Base-by-base conservation (phyloP, 2,329 filamentous ascomycete genomes). In the Phialophora macrospora region DNA sequence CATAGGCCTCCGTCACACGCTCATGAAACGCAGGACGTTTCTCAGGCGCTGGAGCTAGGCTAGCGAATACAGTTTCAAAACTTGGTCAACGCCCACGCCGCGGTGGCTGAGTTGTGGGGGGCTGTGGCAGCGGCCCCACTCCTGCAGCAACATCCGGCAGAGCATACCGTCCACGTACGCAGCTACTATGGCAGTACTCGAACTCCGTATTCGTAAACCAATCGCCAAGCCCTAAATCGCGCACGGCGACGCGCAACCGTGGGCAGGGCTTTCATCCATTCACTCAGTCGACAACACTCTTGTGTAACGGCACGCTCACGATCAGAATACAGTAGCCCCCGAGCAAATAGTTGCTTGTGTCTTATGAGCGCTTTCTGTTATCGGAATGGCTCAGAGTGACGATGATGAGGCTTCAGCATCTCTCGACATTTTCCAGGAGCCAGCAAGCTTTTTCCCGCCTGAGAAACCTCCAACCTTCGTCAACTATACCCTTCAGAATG, bases 391-490 rank as follows among this genome's bases (percentile, higher is more conserved):
- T 26, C 34, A 57, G n/a, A 62, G 64, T 34, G 66, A 70, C 34
- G 58, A 69, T 34, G 78, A 76, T 44, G 72, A 75, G 55, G 72
- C 58, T 28, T 68, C 81, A 60, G 79, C 80, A 26, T 74, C 75
- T 7, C 75, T 76, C 65, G 80, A 80, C 74, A 81, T 96, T 70
- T 96, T 97, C 81, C 80, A 89, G 61, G 93, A 96, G 70, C 93
- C 93, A 6, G 85, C 87, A 62, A 91, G 87, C 74, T 97, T 86
- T 81, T 95, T 92, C 75, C 86, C 90, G 55, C 88, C 92, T 0
- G 88, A 92, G 55, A 90, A 91, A 55, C 85, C 89, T 55, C 88
- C 92, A 7, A 94, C 90, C 2, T 87, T 86, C 68, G 87, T 90
- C 68, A 84, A 87, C 51, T 90, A 96, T 80, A 86, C 83, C 24